phyloP scores from a whole-genome alignment of 2,329 filamentous ascomycete genomes.

The Penicillium griseofulvum region DNA sequence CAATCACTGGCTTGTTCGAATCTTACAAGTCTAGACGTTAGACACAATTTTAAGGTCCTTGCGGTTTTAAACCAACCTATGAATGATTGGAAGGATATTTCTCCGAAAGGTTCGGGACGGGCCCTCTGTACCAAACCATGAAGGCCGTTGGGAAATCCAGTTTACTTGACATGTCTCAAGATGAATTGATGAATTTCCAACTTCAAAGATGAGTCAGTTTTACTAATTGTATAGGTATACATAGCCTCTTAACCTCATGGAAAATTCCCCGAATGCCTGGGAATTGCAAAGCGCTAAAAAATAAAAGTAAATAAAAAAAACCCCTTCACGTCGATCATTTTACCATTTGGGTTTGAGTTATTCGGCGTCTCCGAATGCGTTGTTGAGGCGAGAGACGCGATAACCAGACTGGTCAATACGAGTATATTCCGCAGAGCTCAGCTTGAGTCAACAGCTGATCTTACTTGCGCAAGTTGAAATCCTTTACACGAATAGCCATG shows the following conservation, averaged over 20 bases:
- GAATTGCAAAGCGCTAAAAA: slow-evolving; percentile 2
- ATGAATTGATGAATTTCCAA: not conserved
- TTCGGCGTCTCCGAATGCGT: slow-evolving; percentile 27
- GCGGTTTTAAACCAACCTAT: not conserved
- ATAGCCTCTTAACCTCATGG: slow-evolving; percentile 9
- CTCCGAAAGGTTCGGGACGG: slow-evolving; percentile 26
- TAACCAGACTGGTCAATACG: slow-evolving; percentile 10
- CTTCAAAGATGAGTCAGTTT: not conserved
- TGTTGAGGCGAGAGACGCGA: slow-evolving; percentile 23
- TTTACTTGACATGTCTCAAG: not conserved
- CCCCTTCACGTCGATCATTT: not conserved
- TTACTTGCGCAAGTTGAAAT: not conserved
- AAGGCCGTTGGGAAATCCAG: slow-evolving; percentile 10
- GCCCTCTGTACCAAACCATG: slow-evolving; percentile 31
- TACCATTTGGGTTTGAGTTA: not conserved
- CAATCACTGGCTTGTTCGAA: not conserved
- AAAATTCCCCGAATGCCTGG: slow-evolving; percentile 21
- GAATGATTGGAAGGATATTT: not conserved
- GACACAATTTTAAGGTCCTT: not conserved
- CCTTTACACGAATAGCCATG: slow-evolving; percentile 1
- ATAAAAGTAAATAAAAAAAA: not conserved
- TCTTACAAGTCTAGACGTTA: not conserved
- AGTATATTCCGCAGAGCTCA: slow-evolving; percentile 3
- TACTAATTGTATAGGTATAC: slow-evolving; percentile 3
- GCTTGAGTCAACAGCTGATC: slow-evolving; percentile 9